A percentile compares a stretch with the other conserved stretches of the same genome.
Evolutionary conservation across 1,284 basidiomycete genomes (phyloP).

Genomic region (Ganoderma resinaceum): DNA sequence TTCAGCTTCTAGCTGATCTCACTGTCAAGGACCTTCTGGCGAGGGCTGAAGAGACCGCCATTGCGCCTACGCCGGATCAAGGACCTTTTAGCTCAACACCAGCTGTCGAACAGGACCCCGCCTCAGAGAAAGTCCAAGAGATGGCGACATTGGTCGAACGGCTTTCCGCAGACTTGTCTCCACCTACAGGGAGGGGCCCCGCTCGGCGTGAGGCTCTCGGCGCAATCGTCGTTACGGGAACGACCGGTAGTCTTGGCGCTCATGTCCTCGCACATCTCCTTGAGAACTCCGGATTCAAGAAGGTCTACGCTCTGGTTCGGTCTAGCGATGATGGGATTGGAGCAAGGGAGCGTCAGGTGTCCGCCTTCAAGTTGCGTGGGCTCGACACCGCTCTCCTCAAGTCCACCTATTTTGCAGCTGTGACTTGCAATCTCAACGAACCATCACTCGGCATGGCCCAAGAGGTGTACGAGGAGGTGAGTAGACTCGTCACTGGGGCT

Average conservation of each 20-base stretch:
- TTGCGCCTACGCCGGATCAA: background rate
- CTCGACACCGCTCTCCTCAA: background rate
- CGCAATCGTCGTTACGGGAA: background rate
- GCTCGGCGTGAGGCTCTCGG: background rate
- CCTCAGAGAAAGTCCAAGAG: background rate
- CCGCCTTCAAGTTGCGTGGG: background rate
- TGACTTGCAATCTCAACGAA: background rate
- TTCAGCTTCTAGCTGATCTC: constrained; percentile 47
- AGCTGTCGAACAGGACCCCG: background rate
- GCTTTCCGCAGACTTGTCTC: background rate
- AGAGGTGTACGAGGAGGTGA: background rate
- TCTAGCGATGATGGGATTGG: background rate
- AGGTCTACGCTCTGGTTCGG: background rate
- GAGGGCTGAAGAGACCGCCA: background rate
- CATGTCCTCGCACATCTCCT: background rate
- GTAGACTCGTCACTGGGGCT: background rate
- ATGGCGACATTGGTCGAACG: background rate
- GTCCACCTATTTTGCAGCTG: background rate
- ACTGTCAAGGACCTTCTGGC: constrained; percentile 29
- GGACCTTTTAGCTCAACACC: background rate
- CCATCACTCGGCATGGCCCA: background rate
- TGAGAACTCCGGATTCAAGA: background rate
- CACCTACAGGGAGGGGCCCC: background rate
- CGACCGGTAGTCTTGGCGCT: background rate
- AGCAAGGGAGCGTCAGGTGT: background rate